Base-by-base conservation (phyloP, 495 filamentous ascomycete species). In the Penicillium flavigenum region DNA sequence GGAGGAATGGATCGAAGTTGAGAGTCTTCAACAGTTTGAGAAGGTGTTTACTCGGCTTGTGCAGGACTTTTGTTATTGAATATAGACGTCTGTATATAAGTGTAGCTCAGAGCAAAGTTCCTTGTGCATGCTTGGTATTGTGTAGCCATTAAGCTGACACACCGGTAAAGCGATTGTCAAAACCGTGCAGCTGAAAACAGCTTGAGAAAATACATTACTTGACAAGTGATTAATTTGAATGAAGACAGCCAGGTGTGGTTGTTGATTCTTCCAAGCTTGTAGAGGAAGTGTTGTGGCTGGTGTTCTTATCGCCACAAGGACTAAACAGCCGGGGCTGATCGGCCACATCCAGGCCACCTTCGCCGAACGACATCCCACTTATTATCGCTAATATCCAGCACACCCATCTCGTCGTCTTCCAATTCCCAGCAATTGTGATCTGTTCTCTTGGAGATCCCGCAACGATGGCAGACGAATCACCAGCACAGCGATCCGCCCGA, bases 401-500 rank as follows among this genome's bases (percentile, higher is more conserved):
- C 27, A 32, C 0, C 29, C 27, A 48, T 34, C 27, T 32, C 27
- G n/a, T 29, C 32, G 9, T 27, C 24, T 42, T 4, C 9, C 3
- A 10, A 16, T 27, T 27, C 1, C 11, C 5, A 46, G 20, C 36
- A 39, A 17, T 1, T 39, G 2, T n/a, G 2, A 47, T 14, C 14
- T 29, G 14, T 8, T 47, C n/a, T 26, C 9, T 31, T 8, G 14
- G 10, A 32, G 9, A 46, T 24, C 16, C 32, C 10, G 56, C 32
- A 27, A 78, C 71, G 26, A 67, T 73, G 14, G 49, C 73, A 39
- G 78, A 80, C 27, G 81, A 84, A 64, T 82, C 83, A 2, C 76
- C 82, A 19, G 80, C 79, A 32, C 84, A 86, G 59, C 69, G 88
- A 60, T 86, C 93, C 68, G 88, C 90, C 26, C 88, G 91, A 19